Percentiles rank a stretch among this genome's conserved stretches.
Evolutionary conservation across 768 basidiomycete species (phyloP).

Genomic region (Tulasnella sp.): DNA sequence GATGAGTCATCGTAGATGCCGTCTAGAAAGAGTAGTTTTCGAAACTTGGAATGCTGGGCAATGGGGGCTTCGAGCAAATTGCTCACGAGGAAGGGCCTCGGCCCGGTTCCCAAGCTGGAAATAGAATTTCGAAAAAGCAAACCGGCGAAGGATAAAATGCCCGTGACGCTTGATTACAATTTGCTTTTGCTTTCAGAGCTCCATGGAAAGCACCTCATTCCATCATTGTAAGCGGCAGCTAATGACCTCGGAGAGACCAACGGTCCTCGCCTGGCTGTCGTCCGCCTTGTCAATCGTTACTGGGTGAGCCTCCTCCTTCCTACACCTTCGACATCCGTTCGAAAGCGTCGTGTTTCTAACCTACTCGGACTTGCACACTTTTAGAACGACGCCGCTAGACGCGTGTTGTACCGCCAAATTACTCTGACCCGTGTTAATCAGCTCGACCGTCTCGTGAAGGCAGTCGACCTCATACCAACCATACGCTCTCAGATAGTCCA

Average conservation of each 20-base stretch:
- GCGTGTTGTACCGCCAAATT: neutral
- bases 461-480: neutral
- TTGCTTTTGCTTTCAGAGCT: too few relatives aligned
- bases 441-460: neutral
- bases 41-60: too few relatives aligned
- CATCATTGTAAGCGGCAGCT: neutral
- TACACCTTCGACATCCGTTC: too few relatives aligned
- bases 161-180: too few relatives aligned
- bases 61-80: neutral
- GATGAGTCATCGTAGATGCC: neutral
- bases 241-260: too few relatives aligned
- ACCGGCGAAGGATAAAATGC: too few relatives aligned
- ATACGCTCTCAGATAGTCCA: neutral
- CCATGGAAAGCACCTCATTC: too few relatives aligned
- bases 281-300: neutral
- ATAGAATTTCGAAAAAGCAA: too few relatives aligned
- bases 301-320: neutral
- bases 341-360: neutral
- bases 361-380: neutral
- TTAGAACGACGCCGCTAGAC: neutral
- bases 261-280: too few relatives aligned
- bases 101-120: neutral
- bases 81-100: neutral
- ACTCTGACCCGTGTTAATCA: neutral
- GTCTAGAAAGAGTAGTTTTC: neutral